phyloP scores from a whole-genome alignment of 345 rosid genomes.

The Citrus hindsii region DNA sequence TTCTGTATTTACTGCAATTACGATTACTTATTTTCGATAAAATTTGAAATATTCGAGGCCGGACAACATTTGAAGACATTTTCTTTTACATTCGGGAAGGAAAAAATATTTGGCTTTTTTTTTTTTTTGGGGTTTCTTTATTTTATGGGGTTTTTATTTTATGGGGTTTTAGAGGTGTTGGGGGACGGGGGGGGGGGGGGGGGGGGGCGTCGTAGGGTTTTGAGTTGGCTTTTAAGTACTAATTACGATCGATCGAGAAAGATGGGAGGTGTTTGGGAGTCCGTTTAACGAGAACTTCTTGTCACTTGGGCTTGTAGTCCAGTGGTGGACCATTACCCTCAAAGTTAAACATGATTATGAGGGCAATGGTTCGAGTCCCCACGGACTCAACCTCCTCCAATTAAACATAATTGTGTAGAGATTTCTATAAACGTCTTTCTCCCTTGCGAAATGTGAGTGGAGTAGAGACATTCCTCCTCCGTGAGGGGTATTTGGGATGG shows the following conservation, averaged over 20 bases:
- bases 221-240: background rate
- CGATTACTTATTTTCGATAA: constrained; percentile 13
- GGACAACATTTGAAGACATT: constrained; percentile 53
- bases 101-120: background rate
- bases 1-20: constrained; percentile 16
- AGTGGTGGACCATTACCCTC: no score
- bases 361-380: no score
- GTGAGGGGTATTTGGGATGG: no score
- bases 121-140: background rate
- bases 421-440: no score
- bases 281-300: background rate
- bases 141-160: background rate
- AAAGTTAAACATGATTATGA: no score
- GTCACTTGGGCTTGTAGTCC: no score
- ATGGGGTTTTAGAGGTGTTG: background rate
- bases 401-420: no score
- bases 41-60: constrained; percentile 45
- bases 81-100: background rate
- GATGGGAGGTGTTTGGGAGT: constrained; percentile 30
- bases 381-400: no score
- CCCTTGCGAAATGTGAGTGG: no score
- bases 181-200: no score
- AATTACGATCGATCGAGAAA: background rate
- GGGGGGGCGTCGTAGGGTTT: constrained; percentile 30
- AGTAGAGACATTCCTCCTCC: no score